A percentile compares a stretch with the other conserved stretches of the same genome.
Evolutionary conservation across 495 filamentous ascomycete species (phyloP).

Genomic region (Neurospora africana): DNA sequence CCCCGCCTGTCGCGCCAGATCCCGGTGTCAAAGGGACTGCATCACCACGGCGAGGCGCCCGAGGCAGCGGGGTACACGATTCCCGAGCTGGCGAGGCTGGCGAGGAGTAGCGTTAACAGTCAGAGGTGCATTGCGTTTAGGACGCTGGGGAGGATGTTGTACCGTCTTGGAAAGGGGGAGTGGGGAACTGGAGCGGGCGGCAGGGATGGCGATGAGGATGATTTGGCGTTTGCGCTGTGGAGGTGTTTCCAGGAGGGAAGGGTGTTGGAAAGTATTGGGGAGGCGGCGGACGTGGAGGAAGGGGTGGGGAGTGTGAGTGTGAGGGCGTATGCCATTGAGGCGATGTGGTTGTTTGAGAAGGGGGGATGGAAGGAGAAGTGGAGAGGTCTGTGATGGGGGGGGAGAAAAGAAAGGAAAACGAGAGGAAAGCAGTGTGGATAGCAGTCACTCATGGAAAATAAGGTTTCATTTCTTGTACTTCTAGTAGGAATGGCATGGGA

Average conservation of each 20-base stretch:
- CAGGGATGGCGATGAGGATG: constrained; percentile 36
- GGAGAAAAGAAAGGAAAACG: background rate
- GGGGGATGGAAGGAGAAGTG: constrained; percentile 52
- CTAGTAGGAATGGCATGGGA: background rate
- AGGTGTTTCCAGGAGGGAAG: constrained; percentile 63
- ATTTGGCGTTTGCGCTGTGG: constrained; percentile 56
- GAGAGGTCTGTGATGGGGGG: constrained; percentile 12
- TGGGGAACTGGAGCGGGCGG: constrained; percentile 56
- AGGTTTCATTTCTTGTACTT: background rate
- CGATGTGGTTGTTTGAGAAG: constrained; percentile 82
- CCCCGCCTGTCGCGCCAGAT: constrained; percentile 62
- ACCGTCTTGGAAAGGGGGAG: constrained; percentile 67
- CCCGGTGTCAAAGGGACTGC: constrained; percentile 65
- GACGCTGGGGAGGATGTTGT: constrained; percentile 76
- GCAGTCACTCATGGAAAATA: background rate
- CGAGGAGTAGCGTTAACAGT: constrained; percentile 68
- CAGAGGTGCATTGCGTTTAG: constrained; percentile 91
- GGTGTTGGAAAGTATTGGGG: constrained; percentile 60
- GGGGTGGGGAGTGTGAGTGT: constrained; percentile 49
- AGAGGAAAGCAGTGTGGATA: background rate
- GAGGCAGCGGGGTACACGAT: constrained; percentile 93
- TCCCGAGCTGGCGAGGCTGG: constrained; percentile 71
- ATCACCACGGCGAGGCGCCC: constrained; percentile 90
- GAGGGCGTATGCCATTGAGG: constrained; percentile 75
- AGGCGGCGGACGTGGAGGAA: constrained; percentile 46